These are phyloP conservation scores for Diaporthe eres DNA, from an alignment of 2,329 filamentous ascomycete species.

Conservation along the genomic window DNA sequence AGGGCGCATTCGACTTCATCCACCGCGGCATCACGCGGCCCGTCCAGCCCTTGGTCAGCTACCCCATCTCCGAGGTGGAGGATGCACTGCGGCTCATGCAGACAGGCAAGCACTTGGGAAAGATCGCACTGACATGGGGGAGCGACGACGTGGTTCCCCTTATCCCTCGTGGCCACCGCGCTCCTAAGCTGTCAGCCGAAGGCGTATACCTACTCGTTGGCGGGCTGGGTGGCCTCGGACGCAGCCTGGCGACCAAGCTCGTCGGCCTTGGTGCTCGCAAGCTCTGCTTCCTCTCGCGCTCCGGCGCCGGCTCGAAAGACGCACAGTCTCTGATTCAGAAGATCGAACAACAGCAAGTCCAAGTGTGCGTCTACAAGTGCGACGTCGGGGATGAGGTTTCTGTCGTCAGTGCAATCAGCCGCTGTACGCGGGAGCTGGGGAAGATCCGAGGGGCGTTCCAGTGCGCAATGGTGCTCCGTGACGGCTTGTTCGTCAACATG, in stretches of 20 bases:
- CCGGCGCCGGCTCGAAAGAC: slow-evolving; percentile 43
- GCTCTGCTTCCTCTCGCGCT: slow-evolving; percentile 50
- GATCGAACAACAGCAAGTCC: slow-evolving; percentile 44
- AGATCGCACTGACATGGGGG: slow-evolving; percentile 52
- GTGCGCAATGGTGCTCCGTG: slow-evolving; percentile 56
- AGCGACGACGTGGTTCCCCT: neutral
- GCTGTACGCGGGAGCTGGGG: slow-evolving; percentile 39
- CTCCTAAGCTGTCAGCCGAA: slow-evolving; percentile 37
- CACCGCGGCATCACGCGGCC: neutral
- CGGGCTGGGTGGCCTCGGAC: slow-evolving; percentile 49
- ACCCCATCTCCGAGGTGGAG: slow-evolving; percentile 46
- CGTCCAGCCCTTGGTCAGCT: slow-evolving; percentile 41
- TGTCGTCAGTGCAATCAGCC: slow-evolving; percentile 18
- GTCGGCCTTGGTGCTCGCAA: slow-evolving; percentile 49
- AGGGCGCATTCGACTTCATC: neutral
- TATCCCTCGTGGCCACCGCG: neutral
- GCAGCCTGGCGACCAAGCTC: slow-evolving; percentile 49
- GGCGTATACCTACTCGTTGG: slow-evolving; percentile 48
- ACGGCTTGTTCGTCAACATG: slow-evolving; percentile 38
- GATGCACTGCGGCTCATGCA: slow-evolving; percentile 56
- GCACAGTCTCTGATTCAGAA: slow-evolving; percentile 42
- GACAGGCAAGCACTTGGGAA: slow-evolving; percentile 44
- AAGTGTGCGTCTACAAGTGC: slow-evolving; percentile 47
- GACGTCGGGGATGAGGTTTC: slow-evolving; percentile 48
- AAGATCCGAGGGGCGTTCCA: slow-evolving; percentile 58